Percentiles rank a stretch among this genome's conserved stretches.
Conservation (phyloP, 2,329 filamentous ascomycete species). For the Clonostachys byssicola region DNA sequence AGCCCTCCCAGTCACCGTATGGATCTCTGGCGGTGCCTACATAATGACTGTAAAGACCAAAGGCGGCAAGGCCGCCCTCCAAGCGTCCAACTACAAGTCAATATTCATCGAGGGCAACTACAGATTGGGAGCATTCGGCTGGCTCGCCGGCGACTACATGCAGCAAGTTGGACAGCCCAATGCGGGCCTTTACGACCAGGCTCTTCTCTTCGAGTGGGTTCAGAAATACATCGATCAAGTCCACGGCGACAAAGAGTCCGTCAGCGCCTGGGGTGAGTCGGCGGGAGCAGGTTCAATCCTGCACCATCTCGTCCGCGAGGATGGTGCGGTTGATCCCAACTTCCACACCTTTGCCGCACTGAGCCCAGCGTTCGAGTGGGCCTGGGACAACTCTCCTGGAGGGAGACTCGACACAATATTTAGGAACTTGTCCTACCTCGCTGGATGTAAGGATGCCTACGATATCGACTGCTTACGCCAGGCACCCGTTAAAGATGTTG, state of each 20-base stretch:
- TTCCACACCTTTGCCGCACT: background rate
- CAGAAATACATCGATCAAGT: constrained; percentile 62
- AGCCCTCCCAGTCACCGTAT: too few relatives aligned
- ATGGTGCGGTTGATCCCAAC: background rate
- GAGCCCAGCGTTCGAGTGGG: too few relatives aligned
- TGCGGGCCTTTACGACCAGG: constrained; percentile 66
- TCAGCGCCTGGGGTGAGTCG: constrained; percentile 64
- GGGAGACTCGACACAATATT: too few relatives aligned
- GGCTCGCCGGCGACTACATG: constrained; percentile 56
- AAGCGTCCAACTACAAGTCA: too few relatives aligned
- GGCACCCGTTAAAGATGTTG: too few relatives aligned
- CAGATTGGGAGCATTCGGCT: constrained; percentile 70
- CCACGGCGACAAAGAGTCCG: constrained; percentile 63
- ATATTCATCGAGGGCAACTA: constrained; percentile 74
- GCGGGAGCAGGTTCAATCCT: constrained; percentile 63
- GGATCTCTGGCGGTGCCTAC: too few relatives aligned
- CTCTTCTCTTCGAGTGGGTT: constrained; percentile 67
- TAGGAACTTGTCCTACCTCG: too few relatives aligned
- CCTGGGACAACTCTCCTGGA: too few relatives aligned
- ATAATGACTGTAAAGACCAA: too few relatives aligned
- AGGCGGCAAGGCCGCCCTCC: too few relatives aligned
- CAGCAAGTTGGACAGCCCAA: constrained; percentile 42
- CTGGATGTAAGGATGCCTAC: too few relatives aligned
- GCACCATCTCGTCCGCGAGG: constrained; percentile 54
- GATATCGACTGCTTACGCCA: too few relatives aligned